Evolutionary conservation across 1,139 yeast genomes (phyloP).

Genomic region (Yamadazyma triangularis): DNA sequence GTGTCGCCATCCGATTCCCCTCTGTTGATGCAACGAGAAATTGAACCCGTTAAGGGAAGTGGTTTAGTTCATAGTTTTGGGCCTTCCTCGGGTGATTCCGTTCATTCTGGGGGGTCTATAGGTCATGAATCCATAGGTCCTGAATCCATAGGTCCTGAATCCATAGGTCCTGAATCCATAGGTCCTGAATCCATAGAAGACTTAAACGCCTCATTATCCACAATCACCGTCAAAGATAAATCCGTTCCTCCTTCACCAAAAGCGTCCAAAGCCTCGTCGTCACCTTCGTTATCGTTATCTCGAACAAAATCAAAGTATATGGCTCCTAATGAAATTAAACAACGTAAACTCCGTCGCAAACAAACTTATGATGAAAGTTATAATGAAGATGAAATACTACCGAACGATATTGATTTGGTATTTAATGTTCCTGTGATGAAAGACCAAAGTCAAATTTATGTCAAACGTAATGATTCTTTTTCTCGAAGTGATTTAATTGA

Average conservation of each 20-base stretch:
- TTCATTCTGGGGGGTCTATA: not conserved
- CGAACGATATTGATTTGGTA: conserved; percentile 36
- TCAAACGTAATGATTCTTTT: conserved; percentile 8
- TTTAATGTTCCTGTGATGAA: conserved; percentile 45
- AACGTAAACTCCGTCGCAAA: conserved; percentile 35
- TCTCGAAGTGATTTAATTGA: conserved; percentile 26
- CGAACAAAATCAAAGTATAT: conserved; percentile 35
- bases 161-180: no score
- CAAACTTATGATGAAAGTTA: conserved; percentile 42
- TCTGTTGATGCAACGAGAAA: conserved; percentile 1
- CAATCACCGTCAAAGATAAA: conserved; percentile 8
- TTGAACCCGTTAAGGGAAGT: no score
- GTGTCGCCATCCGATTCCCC: conserved; percentile 20
- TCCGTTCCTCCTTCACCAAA: not conserved
- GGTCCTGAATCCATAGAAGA: conserved; percentile 6
- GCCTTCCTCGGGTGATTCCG: not conserved
- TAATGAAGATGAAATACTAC: conserved; percentile 38
- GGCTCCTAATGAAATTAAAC: conserved; percentile 34
- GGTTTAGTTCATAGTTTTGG: not conserved
- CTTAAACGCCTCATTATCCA: conserved; percentile 10
- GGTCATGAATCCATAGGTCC: no score
- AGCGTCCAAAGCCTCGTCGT: no score
- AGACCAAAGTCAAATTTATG: conserved; percentile 32
- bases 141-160: no score
- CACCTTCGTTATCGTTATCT: conserved; percentile 15